Percentiles rank a stretch among this genome's conserved stretches.
Conservation (phyloP, 2,329 filamentous ascomycete genomes). For the Fusarium pseudocircinatum region DNA sequence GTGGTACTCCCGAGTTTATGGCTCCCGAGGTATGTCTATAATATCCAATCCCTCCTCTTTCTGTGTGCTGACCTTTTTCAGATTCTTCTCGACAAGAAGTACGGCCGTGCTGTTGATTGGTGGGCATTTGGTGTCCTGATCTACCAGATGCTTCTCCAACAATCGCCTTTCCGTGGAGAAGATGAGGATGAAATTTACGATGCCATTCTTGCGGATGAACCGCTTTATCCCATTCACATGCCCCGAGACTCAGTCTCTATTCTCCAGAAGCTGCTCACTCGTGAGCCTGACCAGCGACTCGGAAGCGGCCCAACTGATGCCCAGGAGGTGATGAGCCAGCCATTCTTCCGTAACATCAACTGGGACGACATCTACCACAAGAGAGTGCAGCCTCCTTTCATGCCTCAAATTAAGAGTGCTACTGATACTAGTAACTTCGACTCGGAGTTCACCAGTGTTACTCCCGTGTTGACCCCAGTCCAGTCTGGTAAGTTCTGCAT, state of each 20-base stretch:
- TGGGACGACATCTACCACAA: conserved; percentile 99
- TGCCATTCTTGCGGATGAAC: conserved; percentile 96
- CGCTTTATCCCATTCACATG: conserved; percentile 98
- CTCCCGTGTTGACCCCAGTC: conserved; percentile 94
- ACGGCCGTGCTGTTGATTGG: conserved; percentile 97
- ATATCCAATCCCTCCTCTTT: not conserved
- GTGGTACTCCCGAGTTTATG: conserved; percentile 99
- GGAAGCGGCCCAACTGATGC: conserved; percentile 96
- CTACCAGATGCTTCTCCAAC: conserved; percentile 99
- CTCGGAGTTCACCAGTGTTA: conserved; percentile 97
- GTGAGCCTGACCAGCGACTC: conserved; percentile 91
- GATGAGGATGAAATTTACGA: conserved; percentile 99
- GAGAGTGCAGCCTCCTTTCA: conserved; percentile 86
- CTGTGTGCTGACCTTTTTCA: conserved; percentile 53
- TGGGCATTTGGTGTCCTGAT: conserved; percentile 99
- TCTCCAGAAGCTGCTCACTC: conserved; percentile 93
- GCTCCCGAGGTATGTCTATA: conserved; percentile 80
- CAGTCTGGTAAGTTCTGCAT: conserved; percentile 80
- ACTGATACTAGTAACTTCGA: conserved; percentile 99
- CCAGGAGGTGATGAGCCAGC: conserved; percentile 98
- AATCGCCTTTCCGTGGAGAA: conserved; percentile 97
- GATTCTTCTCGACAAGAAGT: conserved; percentile 98
- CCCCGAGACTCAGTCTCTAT: conserved; percentile 97
- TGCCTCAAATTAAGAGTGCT: conserved; percentile 87
- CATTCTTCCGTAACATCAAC: conserved; percentile 97